These are phyloP conservation scores for Bipolaris oryzae DNA, from an alignment of 2,329 filamentous ascomycete species.

Conservation along the genomic window DNA sequence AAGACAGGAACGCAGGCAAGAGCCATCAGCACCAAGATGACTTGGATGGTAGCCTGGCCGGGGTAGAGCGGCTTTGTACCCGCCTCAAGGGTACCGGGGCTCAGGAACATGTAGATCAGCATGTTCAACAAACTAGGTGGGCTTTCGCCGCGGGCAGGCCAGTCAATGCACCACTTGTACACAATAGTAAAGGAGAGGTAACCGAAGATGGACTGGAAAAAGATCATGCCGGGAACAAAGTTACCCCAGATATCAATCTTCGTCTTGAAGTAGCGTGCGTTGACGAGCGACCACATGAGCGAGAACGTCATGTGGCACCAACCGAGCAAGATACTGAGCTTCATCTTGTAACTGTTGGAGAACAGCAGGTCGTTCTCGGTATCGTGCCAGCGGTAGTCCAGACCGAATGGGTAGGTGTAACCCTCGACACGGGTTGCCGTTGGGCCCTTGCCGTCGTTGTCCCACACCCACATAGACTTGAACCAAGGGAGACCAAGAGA, in stretches of 20 bases:
- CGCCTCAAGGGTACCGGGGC: slow-evolving; percentile 76
- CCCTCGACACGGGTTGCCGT: slow-evolving; percentile 67
- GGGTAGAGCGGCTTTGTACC: slow-evolving; percentile 68
- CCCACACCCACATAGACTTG: slow-evolving; percentile 88
- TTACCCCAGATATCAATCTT: slow-evolving; percentile 97
- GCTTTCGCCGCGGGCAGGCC: slow-evolving; percentile 68
- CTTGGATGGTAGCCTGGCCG: slow-evolving; percentile 77
- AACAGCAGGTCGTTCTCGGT: slow-evolving; percentile 95
- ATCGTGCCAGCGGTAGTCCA: slow-evolving; percentile 97
- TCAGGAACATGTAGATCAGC: slow-evolving; percentile 99
- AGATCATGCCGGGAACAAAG: slow-evolving; percentile 97
- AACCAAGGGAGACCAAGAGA: slow-evolving; percentile 92
- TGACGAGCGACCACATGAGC: slow-evolving; percentile 88
- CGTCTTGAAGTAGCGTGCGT: slow-evolving; percentile 92
- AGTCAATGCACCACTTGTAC: slow-evolving; percentile 96
- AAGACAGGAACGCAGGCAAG: slow-evolving; percentile 86
- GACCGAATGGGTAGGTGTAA: slow-evolving; percentile 92
- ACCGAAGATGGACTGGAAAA: slow-evolving; percentile 98
- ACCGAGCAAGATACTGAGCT: slow-evolving; percentile 95
- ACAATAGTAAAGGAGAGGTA: slow-evolving; percentile 93
- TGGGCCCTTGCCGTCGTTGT: slow-evolving; percentile 68
- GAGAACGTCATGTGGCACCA: slow-evolving; percentile 99
- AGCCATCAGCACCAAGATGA: slow-evolving; percentile 79
- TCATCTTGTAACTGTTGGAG: slow-evolving; percentile 99
- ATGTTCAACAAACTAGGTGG: slow-evolving; percentile 95